Base-by-base conservation (phyloP, 306 rosid species). In the Lathyrus sativus region DNA sequence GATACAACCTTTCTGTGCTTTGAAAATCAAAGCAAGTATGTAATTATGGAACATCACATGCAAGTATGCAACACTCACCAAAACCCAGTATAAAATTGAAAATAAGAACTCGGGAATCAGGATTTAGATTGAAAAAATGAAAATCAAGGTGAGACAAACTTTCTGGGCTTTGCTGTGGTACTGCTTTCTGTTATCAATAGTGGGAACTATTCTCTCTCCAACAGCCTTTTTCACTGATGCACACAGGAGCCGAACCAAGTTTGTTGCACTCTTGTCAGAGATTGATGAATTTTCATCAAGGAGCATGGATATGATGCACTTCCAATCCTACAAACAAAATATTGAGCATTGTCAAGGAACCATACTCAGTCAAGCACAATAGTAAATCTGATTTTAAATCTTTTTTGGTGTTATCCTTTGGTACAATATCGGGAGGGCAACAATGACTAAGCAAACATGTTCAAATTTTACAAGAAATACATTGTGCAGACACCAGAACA, bases 161-260 rank as follows among this genome's bases (percentile, higher is more conserved):
- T 90, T 93, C 72, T 93, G 98, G 80, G 96, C 98, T 83, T 93
- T 93, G 80, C 53, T 82, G 85, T 82, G 69, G 77, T 86, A 81
- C 46, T 75, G 96, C 87, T 88, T 93, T 73, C 96, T 81, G 74
- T 85, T 88, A 76, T 93, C 98, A 9, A 83, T 77, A 45, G 89
- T 86, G 67, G 96, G 96, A 54, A 90, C 96, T 76, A 93, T 93
- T 86, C 89, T 88, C 84, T 90, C 96, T 74, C 98, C 98, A 53
- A 88, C 90, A 51, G 98, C 98, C 85, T 90, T 93, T 74, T 85
- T 88, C 75, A 90, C 96, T 68, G 98, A 93, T 54, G 91, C 87
- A 82, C 88, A 80, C 69, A 93, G 96, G 56, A 93, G 96, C 10
- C 96, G 91, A 66, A 93, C 98, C 81, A 93, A 84, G 83, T 93